Base-by-base conservation (phyloP, 441 rosid genomes). In the Erysimum pusillum region DNA sequence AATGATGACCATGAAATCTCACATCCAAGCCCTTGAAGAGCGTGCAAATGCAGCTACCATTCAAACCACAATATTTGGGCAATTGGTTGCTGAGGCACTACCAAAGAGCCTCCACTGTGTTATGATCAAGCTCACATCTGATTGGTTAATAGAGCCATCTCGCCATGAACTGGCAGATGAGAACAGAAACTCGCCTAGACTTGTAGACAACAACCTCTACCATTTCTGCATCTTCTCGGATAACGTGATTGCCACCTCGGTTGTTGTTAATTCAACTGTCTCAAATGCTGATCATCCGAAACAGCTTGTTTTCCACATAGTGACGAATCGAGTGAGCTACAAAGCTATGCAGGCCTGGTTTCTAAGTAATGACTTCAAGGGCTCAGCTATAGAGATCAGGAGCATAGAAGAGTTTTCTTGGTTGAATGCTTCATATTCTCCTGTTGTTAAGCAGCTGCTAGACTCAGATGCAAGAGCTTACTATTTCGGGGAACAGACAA, bases 301-400 rank as follows among this genome's bases (percentile, higher is more conserved):
- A 74, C 99, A 92, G 84, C 84, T 92, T 39, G 96, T 92, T 49
- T 92, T 94, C 80, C 99, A 94, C 68, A 80, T 94, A 67, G 91
- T 92, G 68, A 94, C 98, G 3, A 85, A 88, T 62, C 86, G 77
- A 69, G 80, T 94, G 76, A 88, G 83, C 83, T 89, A 87, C 84
- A 96, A 88, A 70, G 90, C 94, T 22, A 91, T 92, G 98, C 98
- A 91, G 80, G 89, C 94, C 22, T 92, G 97, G 99, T 91, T 92
- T 83, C 88, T 83, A 9, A 71, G 75, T 63, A 88, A 88, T 79
- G 94, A 90, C 83, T 91, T 90, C 76, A 88, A 86, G 86, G 99
- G 95, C 28, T 86, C 96, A 18, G 82, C 87, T n/a, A 71, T 90
- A 74, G 99, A 92, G 73, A 93, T 94, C 76, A 89, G 80, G 83